Evolutionary conservation across 1,284 basidiomycete genomes (phyloP), one percentile per base, ranked within the genome.

Genomic region (Peniophora sp.): DNA sequence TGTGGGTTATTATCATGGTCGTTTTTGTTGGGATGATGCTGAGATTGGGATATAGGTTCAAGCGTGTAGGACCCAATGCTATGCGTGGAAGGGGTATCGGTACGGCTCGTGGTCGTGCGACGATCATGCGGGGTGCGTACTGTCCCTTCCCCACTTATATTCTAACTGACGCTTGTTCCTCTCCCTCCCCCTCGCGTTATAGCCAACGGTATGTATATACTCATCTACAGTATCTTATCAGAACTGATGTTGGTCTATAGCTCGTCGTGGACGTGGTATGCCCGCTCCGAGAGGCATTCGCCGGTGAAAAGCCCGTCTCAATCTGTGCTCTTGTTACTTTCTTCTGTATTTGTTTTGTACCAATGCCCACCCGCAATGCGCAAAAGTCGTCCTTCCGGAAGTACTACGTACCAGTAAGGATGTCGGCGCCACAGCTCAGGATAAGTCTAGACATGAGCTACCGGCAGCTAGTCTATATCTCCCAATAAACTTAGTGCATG

Each of bases 71-170:
- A 46, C 93, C 95, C 15, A 97, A 98, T 66, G 95, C 94, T 37
- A 97, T 99, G 94, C 89, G 91, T 62, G 97, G 97, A 62, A 81
- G 96, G 58, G 97, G 97, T 84, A 99, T 99, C 65, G 97, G 97
- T 65, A 97, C 94, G 62, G 93, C 93, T 51, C 88, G 92, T 80
- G 92, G 92, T 67, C 85, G 93, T 66, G 93, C 93, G 34, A 96
- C 93, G n/a, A 95, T 96, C 60, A 92, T 94, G 87, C 76, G 92
- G 68, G 93, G 88, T 88, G 57, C 60, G 79, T 73, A 42, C 59
- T 35, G 50, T 56, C 45, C 35, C 22, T 49, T 54, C 53, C 36
- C 56, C 45, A 48, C 43, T 35, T 50, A 35, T 48, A 5, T 41
- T 50, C 45, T 41, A 47, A 52, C 42, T 64, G 35, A 63, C 48